A percentile compares a stretch with the other conserved stretches of the same genome.
Evolutionary conservation across 2,329 filamentous ascomycete species (phyloP).

Genomic region (Verticillium isaacii): DNA sequence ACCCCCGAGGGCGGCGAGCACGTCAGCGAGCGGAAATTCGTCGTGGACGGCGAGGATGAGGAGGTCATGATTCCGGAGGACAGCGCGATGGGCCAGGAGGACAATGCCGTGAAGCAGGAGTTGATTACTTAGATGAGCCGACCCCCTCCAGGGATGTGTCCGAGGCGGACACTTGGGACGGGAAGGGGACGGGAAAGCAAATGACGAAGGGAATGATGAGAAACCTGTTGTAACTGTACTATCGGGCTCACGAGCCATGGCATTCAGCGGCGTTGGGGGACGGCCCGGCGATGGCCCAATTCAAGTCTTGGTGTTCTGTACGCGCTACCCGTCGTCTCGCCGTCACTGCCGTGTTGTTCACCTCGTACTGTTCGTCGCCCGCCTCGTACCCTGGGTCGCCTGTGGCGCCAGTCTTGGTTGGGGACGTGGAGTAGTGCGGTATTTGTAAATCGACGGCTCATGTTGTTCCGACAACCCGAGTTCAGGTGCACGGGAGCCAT

Average conservation of each 20-base stretch:
- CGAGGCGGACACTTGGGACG: background rate
- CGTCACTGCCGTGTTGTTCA: background rate
- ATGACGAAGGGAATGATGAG: background rate
- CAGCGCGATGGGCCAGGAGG: constrained; percentile 31
- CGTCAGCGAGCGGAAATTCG: constrained; percentile 85
- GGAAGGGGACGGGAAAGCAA: background rate
- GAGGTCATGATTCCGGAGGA: constrained; percentile 65
- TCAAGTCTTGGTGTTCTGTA: background rate
- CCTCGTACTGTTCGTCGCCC: too few relatives aligned
- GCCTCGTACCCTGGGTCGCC: too few relatives aligned
- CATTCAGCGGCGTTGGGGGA: background rate
- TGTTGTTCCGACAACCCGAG: too few relatives aligned
- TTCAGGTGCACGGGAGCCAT: too few relatives aligned
- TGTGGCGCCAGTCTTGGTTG: too few relatives aligned
- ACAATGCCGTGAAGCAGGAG: constrained; percentile 26
- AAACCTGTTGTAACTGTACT: background rate
- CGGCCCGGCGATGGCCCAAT: background rate
- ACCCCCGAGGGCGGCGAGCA: constrained; percentile 62
- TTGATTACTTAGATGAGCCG: constrained; percentile 22
- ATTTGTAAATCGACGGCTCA: too few relatives aligned
- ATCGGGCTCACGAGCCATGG: background rate
- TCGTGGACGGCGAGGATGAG: constrained; percentile 60
- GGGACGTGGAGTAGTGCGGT: too few relatives aligned
- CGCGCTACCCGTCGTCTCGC: background rate
- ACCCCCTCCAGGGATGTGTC: background rate